These are phyloP conservation scores for Rhodotorula toruloides DNA, from an alignment of 768 basidiomycete genomes.

Conservation along the genomic window DNA sequence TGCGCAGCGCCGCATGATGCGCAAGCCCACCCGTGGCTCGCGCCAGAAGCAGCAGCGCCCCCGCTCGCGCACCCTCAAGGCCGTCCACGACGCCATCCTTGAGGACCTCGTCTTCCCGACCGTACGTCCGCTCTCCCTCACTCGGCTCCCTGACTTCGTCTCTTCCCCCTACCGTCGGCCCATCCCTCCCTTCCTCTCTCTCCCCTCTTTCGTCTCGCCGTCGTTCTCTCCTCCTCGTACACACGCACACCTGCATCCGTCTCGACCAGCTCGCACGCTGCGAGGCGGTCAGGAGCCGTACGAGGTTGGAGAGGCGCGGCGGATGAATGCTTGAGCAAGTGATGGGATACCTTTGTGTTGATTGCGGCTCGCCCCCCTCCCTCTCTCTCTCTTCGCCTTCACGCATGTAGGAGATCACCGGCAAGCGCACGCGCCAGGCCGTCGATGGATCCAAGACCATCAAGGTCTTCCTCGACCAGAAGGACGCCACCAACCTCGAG, in stretches of 20 bases:
- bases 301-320: too few relatives aligned
- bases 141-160: neutral
- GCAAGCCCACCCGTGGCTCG: constrained; percentile 90
- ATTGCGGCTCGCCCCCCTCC: constrained; percentile 36
- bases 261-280: too few relatives aligned
- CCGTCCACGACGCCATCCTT: constrained; percentile 91
- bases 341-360: constrained; percentile 31
- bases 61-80: constrained; percentile 91
- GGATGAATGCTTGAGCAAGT: constrained; percentile 29
- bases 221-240: too few relatives aligned
- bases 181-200: neutral
- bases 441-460: constrained; percentile 91
- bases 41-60: constrained; percentile 94
- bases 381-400: neutral
- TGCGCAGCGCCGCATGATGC: constrained; percentile 95
- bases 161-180: neutral
- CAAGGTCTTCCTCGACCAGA: constrained; percentile 96
- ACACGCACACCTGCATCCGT: neutral
- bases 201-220: neutral
- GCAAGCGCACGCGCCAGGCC: constrained; percentile 90
- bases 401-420: constrained; percentile 65
- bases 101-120: constrained; percentile 99
- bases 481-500: constrained; percentile 95
- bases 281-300: too few relatives aligned
- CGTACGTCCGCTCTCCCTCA: constrained; percentile 45